phyloP scores from a whole-genome alignment of 768 basidiomycete genomes.

The Boletus rubropictus region DNA sequence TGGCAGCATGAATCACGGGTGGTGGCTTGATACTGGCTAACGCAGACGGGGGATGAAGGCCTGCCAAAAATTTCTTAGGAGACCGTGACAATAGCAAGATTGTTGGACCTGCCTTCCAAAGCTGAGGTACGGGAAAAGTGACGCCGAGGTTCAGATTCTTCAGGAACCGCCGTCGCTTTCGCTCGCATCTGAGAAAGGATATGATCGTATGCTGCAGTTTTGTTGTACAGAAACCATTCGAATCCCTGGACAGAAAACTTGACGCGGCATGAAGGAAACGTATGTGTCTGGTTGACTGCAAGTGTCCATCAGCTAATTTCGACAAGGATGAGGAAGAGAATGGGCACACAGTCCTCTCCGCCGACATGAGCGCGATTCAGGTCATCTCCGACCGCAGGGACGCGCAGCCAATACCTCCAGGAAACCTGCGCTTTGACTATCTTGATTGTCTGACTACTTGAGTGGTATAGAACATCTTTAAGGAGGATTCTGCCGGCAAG shows the following conservation, averaged over 20 bases:
- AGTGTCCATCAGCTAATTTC: conserved; percentile 6
- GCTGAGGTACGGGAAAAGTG: conserved; percentile 37
- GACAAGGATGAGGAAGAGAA: conserved; percentile 1
- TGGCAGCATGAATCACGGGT: conserved; percentile 35
- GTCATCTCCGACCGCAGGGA: conserved; percentile 71
- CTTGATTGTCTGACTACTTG: conserved; percentile 84
- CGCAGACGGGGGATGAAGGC: conserved; percentile 23
- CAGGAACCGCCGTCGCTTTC: conserved; percentile 14
- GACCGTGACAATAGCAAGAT: not conserved
- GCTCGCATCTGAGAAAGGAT: conserved; percentile 73
- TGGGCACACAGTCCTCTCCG: conserved; percentile 49
- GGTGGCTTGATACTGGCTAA: conserved; percentile 26
- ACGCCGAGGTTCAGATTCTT: conserved; percentile 32
- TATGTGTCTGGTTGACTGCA: conserved; percentile 32
- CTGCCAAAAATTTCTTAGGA: conserved; percentile 9
- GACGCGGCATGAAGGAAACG: conserved; percentile 67
- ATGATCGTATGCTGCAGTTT: conserved; percentile 81
- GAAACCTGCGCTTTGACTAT: conserved; percentile 80
- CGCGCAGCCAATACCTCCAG: conserved; percentile 93
- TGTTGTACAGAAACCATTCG: conserved; percentile 92
- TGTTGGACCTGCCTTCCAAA: conserved; percentile 31
- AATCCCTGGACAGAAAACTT: conserved; percentile 77
- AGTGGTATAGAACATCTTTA: conserved; percentile 85
- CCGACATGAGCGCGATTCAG: conserved; percentile 42
- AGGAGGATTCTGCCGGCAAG: conserved; percentile 82